Conservation (phyloP, 371 early-diverging fungal species). For the Mucor piriformis region DNA sequence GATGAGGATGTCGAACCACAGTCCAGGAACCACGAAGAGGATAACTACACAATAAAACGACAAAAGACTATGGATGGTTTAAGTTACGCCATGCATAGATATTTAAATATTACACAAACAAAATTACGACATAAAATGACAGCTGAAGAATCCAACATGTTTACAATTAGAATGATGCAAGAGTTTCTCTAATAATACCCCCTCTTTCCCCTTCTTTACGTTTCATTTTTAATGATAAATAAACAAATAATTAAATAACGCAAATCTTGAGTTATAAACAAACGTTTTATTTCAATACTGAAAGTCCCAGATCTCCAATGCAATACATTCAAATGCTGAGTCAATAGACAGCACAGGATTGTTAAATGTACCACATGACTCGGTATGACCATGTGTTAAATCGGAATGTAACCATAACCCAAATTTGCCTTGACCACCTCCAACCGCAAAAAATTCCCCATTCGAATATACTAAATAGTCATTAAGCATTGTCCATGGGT, state of each 20-base stretch:
- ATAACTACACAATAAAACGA: neutral
- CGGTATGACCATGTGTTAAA: slow-evolving; percentile 39
- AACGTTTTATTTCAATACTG: slow-evolving; percentile 14
- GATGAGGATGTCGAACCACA: neutral
- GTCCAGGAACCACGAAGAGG: neutral
- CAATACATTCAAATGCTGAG: slow-evolving; percentile 35
- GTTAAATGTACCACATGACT: slow-evolving; percentile 42
- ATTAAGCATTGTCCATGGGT: slow-evolving; percentile 41
- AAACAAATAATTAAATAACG: slow-evolving; percentile 1
- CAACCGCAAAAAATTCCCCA: slow-evolving; percentile 31
- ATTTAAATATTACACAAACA: slow-evolving; percentile 1
- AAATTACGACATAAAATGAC: slow-evolving; percentile 2
- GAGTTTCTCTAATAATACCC: slow-evolving; percentile 9
- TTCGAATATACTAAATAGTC: slow-evolving; percentile 40
- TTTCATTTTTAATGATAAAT: neutral
- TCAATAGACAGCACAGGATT: slow-evolving; percentile 29
- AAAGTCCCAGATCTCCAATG: slow-evolving; percentile 45
- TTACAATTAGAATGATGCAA: slow-evolving; percentile 5
- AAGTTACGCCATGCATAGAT: neutral
- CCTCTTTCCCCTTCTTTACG: neutral
- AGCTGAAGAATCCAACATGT: neutral
- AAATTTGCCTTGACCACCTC: slow-evolving; percentile 42
- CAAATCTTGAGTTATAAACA: neutral
- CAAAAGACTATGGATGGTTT: slow-evolving; percentile 5
- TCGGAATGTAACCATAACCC: slow-evolving; percentile 44